Base-by-base conservation (phyloP, 2,329 filamentous ascomycete genomes). In the Aspergillus phoenicis region DNA sequence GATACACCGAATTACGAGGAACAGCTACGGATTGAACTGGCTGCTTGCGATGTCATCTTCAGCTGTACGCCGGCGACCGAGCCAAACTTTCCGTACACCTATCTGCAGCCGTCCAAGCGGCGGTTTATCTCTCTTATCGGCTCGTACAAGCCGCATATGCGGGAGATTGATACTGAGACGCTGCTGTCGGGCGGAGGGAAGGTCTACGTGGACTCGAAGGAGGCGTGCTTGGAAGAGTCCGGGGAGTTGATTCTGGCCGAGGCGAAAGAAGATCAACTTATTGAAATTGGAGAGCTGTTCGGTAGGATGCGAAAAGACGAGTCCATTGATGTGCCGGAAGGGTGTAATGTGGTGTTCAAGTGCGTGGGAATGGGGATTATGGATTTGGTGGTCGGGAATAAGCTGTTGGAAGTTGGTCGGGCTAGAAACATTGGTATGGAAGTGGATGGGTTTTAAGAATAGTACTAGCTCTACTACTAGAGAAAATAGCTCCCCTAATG, bases 131-230 rank as follows among this genome's bases (percentile, higher is more conserved):
- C 81, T 0, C 73, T 82, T 5, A 83, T 85, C 64, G 83, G 83
- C 2, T 84, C 83, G 6, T 85, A 83, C 64, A 82, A 80, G 66
- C 82, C 86, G 1, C 77, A 81, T 55, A 84, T 84, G 82, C 75
- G 77, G 58, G 82, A 84, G 63, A 68, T 84, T 30, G 81, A 83
- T 59, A 74, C 79, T 0, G 72, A 74, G 39, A 80, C 78, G 1
- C 60, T 81, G 8, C 68, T 79, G 11, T 82, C 70, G 2, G 88
- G 90, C 66, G 87, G 87, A 0, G 87, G 86, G 0, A 87, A 85
- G 13, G 82, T 92, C 26, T 83, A 91, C 5, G 90, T 92, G 5
- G 90, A 92, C 64, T 82, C 67, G 8, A 75, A 71, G 38, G 74
- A 80, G 41, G 80, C 77, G 4, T 82, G 79, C 62, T 65, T 82